phyloP scores from a whole-genome alignment of 352 stramenopile species.

The Globisporangium cystogenes region DNA sequence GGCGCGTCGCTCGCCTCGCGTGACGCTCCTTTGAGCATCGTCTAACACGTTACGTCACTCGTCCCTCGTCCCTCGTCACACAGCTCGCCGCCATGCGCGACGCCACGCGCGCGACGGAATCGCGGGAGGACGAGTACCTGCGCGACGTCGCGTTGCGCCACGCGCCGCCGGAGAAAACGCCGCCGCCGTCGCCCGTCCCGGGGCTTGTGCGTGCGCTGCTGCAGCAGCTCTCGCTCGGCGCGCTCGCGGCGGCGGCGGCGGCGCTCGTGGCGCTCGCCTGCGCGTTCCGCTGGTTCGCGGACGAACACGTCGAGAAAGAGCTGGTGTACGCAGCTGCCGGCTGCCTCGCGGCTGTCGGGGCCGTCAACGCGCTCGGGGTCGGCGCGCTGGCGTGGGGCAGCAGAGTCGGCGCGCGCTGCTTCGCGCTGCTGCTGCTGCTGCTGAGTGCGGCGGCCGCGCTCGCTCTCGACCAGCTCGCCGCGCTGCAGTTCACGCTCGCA shows the following conservation, averaged over 20 bases:
- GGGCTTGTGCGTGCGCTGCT: constrained; percentile 13
- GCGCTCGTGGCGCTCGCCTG: constrained; percentile 13
- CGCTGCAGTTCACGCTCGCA: constrained; percentile 26
- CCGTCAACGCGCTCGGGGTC: constrained; percentile 20
- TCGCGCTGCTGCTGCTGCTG: constrained; percentile 14
- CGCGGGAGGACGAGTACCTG: constrained; percentile 48
- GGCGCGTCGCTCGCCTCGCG: constrained; percentile 19
- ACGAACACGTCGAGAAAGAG: neutral
- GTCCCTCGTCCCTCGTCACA: no score
- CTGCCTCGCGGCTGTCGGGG: constrained; percentile 4
- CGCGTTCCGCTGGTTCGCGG: constrained; percentile 1
- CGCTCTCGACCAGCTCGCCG: constrained; percentile 21
- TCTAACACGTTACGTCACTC: no score
- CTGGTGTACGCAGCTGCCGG: constrained; percentile 6
- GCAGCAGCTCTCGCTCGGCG: constrained; percentile 19
- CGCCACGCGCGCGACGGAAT: constrained; percentile 36
- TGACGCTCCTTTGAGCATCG: no score
- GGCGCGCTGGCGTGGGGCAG: constrained; percentile 14
- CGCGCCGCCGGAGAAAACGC: constrained; percentile 9
- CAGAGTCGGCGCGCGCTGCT: constrained; percentile 11
- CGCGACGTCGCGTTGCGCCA: constrained; percentile 29
- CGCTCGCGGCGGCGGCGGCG: constrained; percentile 15
- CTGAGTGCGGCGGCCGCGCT: constrained; percentile 8
- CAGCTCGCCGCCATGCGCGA: constrained; percentile 46
- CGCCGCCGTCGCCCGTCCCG: constrained; percentile 15